Evolutionary conservation across 306 rosid species (phyloP).

Genomic region (Glycyrrhiza uralensis): DNA sequence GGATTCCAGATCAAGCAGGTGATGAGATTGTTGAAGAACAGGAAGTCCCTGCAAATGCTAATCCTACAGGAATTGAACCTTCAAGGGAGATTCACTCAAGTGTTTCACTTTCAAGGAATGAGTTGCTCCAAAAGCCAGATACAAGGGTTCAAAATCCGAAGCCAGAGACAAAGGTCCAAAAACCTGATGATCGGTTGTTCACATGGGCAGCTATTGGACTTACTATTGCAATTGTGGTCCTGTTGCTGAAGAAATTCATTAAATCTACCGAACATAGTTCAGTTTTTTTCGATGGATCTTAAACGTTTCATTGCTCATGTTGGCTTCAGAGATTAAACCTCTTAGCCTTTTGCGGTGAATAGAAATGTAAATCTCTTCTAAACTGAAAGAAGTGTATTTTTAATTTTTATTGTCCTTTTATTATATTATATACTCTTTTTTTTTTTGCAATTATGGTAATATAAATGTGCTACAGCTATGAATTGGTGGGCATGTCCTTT

Average conservation of each 20-base stretch:
- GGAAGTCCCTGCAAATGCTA: slow-evolving; percentile 33
- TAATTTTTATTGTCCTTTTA: background rate
- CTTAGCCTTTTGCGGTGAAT: background rate
- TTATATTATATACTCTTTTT: background rate
- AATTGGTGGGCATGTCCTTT: background rate
- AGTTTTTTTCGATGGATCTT: slow-evolving; percentile 71
- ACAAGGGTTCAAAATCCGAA: slow-evolving; percentile 42
- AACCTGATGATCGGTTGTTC: slow-evolving; percentile 72
- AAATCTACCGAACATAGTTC: slow-evolving; percentile 67
- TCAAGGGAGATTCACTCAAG: slow-evolving; percentile 38
- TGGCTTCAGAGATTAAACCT: slow-evolving; percentile 14
- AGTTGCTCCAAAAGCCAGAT: slow-evolving; percentile 39
- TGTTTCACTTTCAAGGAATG: slow-evolving; percentile 43
- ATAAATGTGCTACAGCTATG: slow-evolving; percentile 24
- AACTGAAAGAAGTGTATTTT: background rate
- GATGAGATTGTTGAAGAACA: slow-evolving; percentile 56
- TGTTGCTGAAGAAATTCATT: slow-evolving; percentile 74
- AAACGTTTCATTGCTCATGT: slow-evolving; percentile 18
- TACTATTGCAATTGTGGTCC: slow-evolving; percentile 72
- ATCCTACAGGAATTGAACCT: slow-evolving; percentile 34
- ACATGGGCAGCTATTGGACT: slow-evolving; percentile 89
- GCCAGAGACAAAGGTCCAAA: slow-evolving; percentile 48
- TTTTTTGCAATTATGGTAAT: slow-evolving; percentile 21
- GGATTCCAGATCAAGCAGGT: slow-evolving; percentile 30
- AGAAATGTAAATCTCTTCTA: slow-evolving; percentile 23